Base-by-base conservation (phyloP, 179 eudicot species). In the Silene coronaria region DNA sequence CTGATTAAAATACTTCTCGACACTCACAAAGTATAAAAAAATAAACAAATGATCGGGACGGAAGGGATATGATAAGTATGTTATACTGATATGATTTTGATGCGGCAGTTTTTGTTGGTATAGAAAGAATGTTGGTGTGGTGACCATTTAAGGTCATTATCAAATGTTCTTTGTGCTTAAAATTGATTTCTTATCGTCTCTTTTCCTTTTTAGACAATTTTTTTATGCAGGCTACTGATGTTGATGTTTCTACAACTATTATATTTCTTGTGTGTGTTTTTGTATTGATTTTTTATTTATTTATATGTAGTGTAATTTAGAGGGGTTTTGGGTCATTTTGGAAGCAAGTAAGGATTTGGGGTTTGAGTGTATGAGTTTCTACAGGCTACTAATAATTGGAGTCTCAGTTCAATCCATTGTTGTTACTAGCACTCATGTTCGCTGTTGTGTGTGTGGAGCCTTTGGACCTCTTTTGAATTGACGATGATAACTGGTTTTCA, bases 121-220 rank as follows among this genome's bases (percentile, higher is more conserved):
- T 60, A 21, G 13, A 60, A 22, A 10, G 23, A 60, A 60, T 60
- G 65, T 9, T 60, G 32, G 14, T 63, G 67, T 53, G 21, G 58
- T 53, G 67, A 63, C 67, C 67, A 63, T 63, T 27, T 63, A 16
- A 26, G 67, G 67, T 63, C 67, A 63, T 63, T 63, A 14, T 63
- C 67, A 63, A 26, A 63, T 63, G 6, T 26, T 19, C 4, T 2
- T 7, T 21, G 23, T 58, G 62, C 48, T 1, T 42, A 42, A 42
- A 42, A 42, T 2, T 13, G 48, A 2, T 10, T 42, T 42, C 48
- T 42, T 42, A 42, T 42, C 13, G 48, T 42, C 14, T 42, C n/a
- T 42, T 42, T 42, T 11, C 48, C 48, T 53, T 53, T 24, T 61
- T 61, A 3, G 28, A 61, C 34, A 12, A 61, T 22, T 61, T 21